Evolutionary conservation across 2,329 filamentous ascomycete genomes (phyloP), one percentile per base, ranked within the genome.

Genomic region (Aspergillus fischeri): DNA sequence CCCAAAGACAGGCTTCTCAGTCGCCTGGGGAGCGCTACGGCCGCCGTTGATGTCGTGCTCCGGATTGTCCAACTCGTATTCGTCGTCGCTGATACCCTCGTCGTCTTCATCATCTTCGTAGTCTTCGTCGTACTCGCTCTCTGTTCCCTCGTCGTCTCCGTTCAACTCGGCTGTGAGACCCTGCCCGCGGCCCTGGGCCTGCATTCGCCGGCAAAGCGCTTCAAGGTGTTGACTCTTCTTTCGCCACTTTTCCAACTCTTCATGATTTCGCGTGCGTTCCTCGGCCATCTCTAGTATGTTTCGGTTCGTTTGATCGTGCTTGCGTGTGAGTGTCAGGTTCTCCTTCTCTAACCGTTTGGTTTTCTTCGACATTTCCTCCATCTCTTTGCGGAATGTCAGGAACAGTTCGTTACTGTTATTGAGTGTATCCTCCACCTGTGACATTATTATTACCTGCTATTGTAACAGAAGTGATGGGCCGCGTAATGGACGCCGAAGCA

Each of bases 351-450:
- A 81, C 27, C 92, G 88, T 76, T 97, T 97, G 5, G 93, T 96
- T 79, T 97, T 97, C 79, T 97, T 97, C 0, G 92, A 96, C 92
- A 97, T 97, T 70, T 97, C 94, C 77, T 97, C 94, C 92, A 97
- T 97, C 77, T 97, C 94, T 78, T 96, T 97, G 54, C 93, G 86
- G 77, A 97, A 97, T 0, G 94, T 97, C 65, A 97, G 80, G 75
- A 97, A 97, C 54, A 97, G 81, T 73, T 97, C 94, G 78, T 97
- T 97, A 76, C 91, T 96, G 73, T 97, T 97, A 77, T 97, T 97
- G 52, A 97, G 83, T 41, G 93, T 97, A 77, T 97, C 94, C 83
- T 97, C 93, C 72, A 97, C 93, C 93, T 97, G 80, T 75, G 65
- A 75, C 72, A 73, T 76, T 75, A 81, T 80, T 81, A 75, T 70